A percentile compares a stretch with the other conserved stretches of the same genome.
These are phyloP conservation scores for Scutellaria barbata DNA, from an alignment of 257 asterid genomes.

Conservation along the genomic window DNA sequence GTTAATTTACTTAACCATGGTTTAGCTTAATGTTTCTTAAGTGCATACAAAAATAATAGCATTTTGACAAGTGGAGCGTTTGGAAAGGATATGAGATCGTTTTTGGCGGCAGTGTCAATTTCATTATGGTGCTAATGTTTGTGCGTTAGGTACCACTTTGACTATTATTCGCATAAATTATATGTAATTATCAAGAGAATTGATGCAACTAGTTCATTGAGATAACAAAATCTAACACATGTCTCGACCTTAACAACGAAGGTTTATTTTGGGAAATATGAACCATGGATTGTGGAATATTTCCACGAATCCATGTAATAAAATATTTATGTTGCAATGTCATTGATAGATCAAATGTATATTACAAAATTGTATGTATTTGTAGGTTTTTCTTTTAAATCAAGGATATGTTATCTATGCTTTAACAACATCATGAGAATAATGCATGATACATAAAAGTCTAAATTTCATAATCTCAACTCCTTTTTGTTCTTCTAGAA, in stretches of 20 bases:
- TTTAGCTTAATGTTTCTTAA: conserved; percentile 19
- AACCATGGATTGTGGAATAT: neutral
- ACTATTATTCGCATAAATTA: conserved; percentile 10
- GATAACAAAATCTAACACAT: neutral
- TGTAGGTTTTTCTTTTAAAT: too few species aligned
- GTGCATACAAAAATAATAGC: neutral
- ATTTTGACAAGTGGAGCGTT: conserved; percentile 6
- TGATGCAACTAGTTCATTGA: neutral
- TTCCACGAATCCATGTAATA: too few species aligned
- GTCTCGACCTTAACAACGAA: neutral
- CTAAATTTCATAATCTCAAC: too few species aligned
- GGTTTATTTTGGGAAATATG: neutral
- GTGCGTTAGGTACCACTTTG: conserved; percentile 35
- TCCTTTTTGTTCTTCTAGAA: too few species aligned
- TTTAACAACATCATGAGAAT: too few species aligned
- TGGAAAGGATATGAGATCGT: neutral
- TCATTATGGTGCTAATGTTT: conserved; percentile 1
- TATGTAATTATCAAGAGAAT: neutral
- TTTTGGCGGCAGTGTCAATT: conserved; percentile 37
- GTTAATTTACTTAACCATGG: conserved; percentile 32
- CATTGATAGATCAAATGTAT: too few species aligned
- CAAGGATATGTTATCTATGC: too few species aligned
- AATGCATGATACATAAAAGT: too few species aligned
- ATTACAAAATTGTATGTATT: too few species aligned
- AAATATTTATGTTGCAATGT: too few species aligned